phyloP scores from a whole-genome alignment of 1,139 yeast species.

The Tardiomyces blankii region DNA sequence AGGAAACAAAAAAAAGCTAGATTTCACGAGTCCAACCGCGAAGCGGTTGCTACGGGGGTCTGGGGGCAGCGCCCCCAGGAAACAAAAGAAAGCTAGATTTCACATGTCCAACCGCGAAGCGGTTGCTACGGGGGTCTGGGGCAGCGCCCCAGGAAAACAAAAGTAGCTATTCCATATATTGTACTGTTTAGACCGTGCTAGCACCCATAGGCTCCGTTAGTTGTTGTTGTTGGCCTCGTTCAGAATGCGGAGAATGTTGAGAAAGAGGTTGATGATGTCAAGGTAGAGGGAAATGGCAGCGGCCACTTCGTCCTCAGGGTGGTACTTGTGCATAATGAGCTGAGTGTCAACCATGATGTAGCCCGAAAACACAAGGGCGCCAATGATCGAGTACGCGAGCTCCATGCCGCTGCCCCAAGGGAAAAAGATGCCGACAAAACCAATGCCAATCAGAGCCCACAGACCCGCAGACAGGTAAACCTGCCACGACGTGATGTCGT shows the following conservation, averaged over 20 bases:
- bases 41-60: too few species aligned
- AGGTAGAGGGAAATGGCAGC: slow-evolving; percentile 69
- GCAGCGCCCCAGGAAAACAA: too few species aligned
- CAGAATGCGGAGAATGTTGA: slow-evolving; percentile 62
- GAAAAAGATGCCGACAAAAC: slow-evolving; percentile 58
- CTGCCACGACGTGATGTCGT: slow-evolving; percentile 67
- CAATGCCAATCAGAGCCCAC: slow-evolving; percentile 64
- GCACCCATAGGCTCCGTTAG: too few species aligned
- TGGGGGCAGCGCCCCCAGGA: too few species aligned
- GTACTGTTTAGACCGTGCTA: too few species aligned
- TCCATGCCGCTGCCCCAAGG: slow-evolving; percentile 48
- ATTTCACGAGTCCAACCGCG: too few species aligned
- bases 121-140: too few species aligned
- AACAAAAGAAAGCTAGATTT: too few species aligned
- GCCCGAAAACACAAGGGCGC: slow-evolving; percentile 62
- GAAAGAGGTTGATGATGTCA: slow-evolving; percentile 72
- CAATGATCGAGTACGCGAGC: slow-evolving; percentile 56
- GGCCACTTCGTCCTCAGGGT: slow-evolving; percentile 77
- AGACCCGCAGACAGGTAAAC: slow-evolving; percentile 50
- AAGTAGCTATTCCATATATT: too few species aligned
- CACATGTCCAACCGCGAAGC: too few species aligned
- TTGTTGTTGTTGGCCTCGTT: slow-evolving; percentile 37
- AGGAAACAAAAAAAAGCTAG: too few species aligned
- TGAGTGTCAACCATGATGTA: slow-evolving; percentile 79
- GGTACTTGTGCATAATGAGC: slow-evolving; percentile 63